phyloP scores from a whole-genome alignment of 1,284 basidiomycete species.

The Testicularia cyperi region DNA sequence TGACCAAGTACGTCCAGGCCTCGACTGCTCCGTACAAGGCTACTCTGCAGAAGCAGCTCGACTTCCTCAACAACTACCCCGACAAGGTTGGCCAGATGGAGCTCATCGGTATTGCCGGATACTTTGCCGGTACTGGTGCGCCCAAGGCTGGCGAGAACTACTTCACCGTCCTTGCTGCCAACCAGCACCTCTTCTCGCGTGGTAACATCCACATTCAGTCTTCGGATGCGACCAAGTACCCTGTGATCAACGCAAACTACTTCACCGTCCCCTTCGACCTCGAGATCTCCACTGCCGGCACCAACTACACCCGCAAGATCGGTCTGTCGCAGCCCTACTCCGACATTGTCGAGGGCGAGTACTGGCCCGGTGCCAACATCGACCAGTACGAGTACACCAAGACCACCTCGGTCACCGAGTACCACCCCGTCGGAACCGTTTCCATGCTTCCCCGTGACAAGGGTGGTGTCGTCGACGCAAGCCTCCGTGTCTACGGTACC shows the following conservation, averaged over 20 bases:
- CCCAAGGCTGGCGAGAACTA: conserved; percentile 45
- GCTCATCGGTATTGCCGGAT: conserved; percentile 53
- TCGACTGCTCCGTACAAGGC: conserved; percentile 38
- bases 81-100: conserved; percentile 52
- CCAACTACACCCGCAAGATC: conserved; percentile 47
- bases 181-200: conserved; percentile 69
- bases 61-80: conserved; percentile 41
- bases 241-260: conserved; percentile 70
- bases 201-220: conserved; percentile 65
- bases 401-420: conserved; percentile 53
- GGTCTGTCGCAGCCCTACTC: conserved; percentile 33
- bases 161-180: conserved; percentile 55
- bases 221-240: conserved; percentile 65
- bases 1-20: conserved; percentile 34
- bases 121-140: conserved; percentile 47
- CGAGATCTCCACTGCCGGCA: conserved; percentile 44
- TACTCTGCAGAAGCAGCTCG: conserved; percentile 48
- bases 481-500: conserved; percentile 69
- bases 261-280: conserved; percentile 50
- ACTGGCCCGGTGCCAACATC: conserved; percentile 39
- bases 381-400: conserved; percentile 56
- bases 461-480: conserved; percentile 71
- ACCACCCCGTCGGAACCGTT: conserved; percentile 67
- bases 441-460: conserved; percentile 68
- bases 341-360: conserved; percentile 38